phyloP scores from a whole-genome alignment of 805 yeast species.

The Diddensiella transvaalensis region DNA sequence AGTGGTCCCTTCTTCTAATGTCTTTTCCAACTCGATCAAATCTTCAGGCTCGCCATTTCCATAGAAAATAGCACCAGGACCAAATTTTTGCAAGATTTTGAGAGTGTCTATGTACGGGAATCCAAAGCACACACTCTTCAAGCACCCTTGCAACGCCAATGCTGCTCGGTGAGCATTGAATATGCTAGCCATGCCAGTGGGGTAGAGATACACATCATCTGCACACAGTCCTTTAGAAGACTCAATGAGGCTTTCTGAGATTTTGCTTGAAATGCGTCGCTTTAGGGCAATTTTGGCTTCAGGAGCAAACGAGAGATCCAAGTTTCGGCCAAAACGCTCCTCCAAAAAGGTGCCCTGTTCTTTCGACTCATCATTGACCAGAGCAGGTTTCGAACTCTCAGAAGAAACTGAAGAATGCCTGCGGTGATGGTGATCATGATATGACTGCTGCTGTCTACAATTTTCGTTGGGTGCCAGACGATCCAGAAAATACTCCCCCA shows the following conservation, averaged over 20 bases:
- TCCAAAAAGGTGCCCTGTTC: constrained; percentile 72
- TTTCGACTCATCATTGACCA: constrained; percentile 10
- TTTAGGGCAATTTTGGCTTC: constrained; percentile 74
- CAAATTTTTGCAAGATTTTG: constrained; percentile 81
- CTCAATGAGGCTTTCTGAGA: constrained; percentile 40
- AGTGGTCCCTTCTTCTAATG: constrained; percentile 55
- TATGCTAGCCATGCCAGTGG: constrained; percentile 91
- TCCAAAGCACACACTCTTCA: constrained; percentile 87
- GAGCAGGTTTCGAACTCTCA: neutral
- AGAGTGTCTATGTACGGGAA: constrained; percentile 94
- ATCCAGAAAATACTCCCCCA: constrained; percentile 77
- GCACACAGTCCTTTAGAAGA: constrained; percentile 28
- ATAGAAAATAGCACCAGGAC: constrained; percentile 82
- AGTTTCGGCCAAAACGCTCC: constrained; percentile 84
- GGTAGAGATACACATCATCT: constrained; percentile 76
- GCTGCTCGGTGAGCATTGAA: constrained; percentile 65
- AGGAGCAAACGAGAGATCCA: constrained; percentile 70
- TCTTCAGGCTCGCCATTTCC: constrained; percentile 76
- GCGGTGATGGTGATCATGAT: constrained; percentile 10
- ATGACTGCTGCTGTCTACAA: constrained; percentile 6
- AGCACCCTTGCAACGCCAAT: constrained; percentile 24
- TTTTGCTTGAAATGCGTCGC: constrained; percentile 68
- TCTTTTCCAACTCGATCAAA: constrained; percentile 58
- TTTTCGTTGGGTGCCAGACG: constrained; percentile 35
- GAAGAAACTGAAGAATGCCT: constrained; percentile 7